These are phyloP conservation scores for Lentinula detonsa DNA, from an alignment of 768 basidiomycete genomes.

Conservation along the genomic window DNA sequence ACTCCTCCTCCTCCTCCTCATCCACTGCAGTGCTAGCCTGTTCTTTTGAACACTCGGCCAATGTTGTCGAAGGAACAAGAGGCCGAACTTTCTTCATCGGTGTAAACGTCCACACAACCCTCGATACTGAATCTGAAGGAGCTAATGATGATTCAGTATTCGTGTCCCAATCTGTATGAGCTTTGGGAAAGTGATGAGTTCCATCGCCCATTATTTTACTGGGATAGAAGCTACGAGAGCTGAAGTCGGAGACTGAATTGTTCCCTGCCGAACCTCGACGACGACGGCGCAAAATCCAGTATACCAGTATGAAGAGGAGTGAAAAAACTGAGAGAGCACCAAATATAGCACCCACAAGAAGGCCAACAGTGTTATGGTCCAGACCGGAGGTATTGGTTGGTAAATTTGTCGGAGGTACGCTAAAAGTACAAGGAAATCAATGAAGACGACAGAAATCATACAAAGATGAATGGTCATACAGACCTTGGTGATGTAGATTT, in stretches of 20 bases:
- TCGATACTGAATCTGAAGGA: background rate
- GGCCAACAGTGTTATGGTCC: background rate
- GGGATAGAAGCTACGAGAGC: background rate
- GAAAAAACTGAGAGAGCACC: background rate
- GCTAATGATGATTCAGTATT: background rate
- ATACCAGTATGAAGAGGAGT: background rate
- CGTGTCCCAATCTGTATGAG: background rate
- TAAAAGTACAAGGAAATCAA: too few species aligned
- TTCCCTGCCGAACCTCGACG: background rate
- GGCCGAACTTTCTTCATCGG: background rate
- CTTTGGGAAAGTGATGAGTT: background rate
- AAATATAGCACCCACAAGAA: background rate
- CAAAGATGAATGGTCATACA: too few species aligned
- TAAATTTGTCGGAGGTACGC: too few species aligned
- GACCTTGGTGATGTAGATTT: too few species aligned
- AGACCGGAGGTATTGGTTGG: too few species aligned
- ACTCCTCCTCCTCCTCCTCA: background rate
- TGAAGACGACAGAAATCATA: too few species aligned
- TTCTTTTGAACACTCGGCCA: background rate
- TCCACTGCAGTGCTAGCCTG: background rate
- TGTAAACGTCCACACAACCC: background rate
- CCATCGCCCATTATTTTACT: too few species aligned
- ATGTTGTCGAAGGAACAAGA: background rate
- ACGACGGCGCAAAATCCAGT: background rate
- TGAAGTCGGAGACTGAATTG: background rate